Percentiles rank a stretch among this genome's conserved stretches.
Evolutionary conservation across 305 asterid species (phyloP).

Genomic region (Fraxinus xanthoxyloides): DNA sequence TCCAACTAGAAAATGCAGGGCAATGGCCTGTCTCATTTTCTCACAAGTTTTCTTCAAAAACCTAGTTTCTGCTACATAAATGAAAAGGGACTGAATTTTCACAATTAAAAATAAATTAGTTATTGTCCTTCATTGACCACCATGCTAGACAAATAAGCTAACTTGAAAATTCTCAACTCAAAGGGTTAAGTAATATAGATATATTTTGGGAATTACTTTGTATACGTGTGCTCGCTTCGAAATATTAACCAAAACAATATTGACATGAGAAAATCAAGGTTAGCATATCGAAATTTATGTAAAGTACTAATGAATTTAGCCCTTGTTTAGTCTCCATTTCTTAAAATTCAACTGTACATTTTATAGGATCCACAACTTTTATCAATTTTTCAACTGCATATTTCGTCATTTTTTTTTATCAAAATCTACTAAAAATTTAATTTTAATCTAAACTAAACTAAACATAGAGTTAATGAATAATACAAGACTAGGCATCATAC

Average conservation of each 20-base stretch:
- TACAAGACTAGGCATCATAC: neutral
- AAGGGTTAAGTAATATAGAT: neutral
- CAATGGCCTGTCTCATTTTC: conserved; percentile 40
- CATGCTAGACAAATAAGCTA: neutral
- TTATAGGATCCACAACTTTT: neutral
- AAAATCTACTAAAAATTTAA: too few relatives aligned
- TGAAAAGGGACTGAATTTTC: neutral
- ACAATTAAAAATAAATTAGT: neutral
- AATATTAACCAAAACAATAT: neutral
- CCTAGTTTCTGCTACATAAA: neutral
- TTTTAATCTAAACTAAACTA: too few relatives aligned
- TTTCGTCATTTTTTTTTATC: too few relatives aligned
- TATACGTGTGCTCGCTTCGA: neutral
- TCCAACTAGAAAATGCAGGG: conserved; percentile 34
- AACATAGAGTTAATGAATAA: neutral
- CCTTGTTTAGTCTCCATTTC: neutral
- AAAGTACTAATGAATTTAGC: neutral
- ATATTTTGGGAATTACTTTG: neutral
- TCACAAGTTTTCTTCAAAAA: neutral
- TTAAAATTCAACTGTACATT: too few relatives aligned
- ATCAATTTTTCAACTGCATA: too few relatives aligned
- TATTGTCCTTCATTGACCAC: neutral
- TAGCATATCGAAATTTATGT: neutral
- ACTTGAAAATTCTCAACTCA: neutral
- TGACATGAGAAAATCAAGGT: neutral